Evolutionary conservation across 495 filamentous ascomycete genomes (phyloP), one percentile per base, ranked within the genome.

Genomic region (Lepraria neglecta): DNA sequence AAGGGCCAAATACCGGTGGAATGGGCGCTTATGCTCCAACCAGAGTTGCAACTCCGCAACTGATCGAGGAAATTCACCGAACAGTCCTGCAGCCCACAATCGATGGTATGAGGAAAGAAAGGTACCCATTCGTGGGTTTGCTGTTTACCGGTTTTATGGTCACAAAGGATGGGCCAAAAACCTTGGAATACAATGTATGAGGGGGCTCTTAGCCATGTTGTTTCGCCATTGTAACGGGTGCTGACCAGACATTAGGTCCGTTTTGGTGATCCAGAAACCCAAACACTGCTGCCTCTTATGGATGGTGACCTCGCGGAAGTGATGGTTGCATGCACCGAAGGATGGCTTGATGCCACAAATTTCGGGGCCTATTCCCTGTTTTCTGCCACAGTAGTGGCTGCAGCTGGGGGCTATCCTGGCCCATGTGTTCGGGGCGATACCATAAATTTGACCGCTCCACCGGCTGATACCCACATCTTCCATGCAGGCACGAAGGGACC

Each of bases 1-100:
- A 83, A 42, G 94, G 94, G 3, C 88, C 91, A 21, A 98, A 97
- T 76, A 98, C 94, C 7, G 95, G 94, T 52, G 95, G 94, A 15
- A 97, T 98, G 94, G 94, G 94, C 59, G 95, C 90, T 74, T 98
- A 98, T 75, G 91, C 91, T 42, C 91, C 91, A 19, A 95, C 91
- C 0, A 85, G 82, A 60, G 87, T 97, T 67, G 90, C 88, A 9
- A 86, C 89, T 0, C 81, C 85, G 58, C 80, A 83, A 35, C 76
- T 92, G 17, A 75, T 96, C 27, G 86, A 85, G 28, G 81, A 89
- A 66, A 83, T 98, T 60, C 85, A 96, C 68, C 79, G 81, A 52
- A 89, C 85, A 35, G 87, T 97, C 56, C 80, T 97, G 40, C 83
- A 92, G 75, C 95, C 94, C 4, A 95, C 92, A 3, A 82, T 98